These are phyloP conservation scores for Stagonosporopsis chrysanthemi DNA, from an alignment of 2,329 filamentous ascomycete species.

Conservation along the genomic window DNA sequence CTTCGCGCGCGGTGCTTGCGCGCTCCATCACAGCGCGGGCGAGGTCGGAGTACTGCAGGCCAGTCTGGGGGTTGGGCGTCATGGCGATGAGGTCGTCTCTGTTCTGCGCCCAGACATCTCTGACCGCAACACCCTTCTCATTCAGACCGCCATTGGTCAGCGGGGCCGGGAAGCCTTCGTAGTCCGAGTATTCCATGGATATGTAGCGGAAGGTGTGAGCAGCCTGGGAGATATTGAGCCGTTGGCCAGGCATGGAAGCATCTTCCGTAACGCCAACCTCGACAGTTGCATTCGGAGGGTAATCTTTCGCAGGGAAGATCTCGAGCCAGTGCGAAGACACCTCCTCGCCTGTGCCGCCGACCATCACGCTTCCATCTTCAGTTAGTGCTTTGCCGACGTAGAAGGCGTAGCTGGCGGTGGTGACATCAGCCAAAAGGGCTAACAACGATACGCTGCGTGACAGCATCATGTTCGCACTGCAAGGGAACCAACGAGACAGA, in stretches of 20 bases:
- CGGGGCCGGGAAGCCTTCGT: conserved; percentile 54
- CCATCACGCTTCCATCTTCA: conserved; percentile 52
- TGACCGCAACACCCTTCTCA: conserved; percentile 52
- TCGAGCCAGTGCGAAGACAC: conserved; percentile 59
- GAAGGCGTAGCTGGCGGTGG: conserved; percentile 57
- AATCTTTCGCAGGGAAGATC: conserved; percentile 53
- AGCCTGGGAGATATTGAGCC: conserved; percentile 47
- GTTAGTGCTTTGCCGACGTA: conserved; percentile 58
- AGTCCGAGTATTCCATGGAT: conserved; percentile 51
- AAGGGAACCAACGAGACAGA: not conserved
- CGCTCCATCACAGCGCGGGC: conserved; percentile 53
- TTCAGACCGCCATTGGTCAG: conserved; percentile 56
- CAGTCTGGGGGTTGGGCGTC: conserved; percentile 52
- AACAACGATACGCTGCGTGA: conserved; percentile 11
- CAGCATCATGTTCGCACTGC: conserved; percentile 9
- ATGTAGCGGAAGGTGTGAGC: conserved; percentile 46
- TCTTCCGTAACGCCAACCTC: conserved; percentile 53
- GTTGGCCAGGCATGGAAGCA: conserved; percentile 48
- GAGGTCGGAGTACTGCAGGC: conserved; percentile 54
- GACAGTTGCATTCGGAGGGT: conserved; percentile 53
- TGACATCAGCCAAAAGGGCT: conserved; percentile 18
- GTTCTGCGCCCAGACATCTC: conserved; percentile 54
- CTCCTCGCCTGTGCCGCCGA: conserved; percentile 58
- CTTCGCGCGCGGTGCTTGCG: conserved; percentile 52
- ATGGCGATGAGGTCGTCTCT: conserved; percentile 51